These are phyloP conservation scores for Phalaenopsis aphrodite DNA, from an alignment of 106 monocot species.

Conservation along the genomic window DNA sequence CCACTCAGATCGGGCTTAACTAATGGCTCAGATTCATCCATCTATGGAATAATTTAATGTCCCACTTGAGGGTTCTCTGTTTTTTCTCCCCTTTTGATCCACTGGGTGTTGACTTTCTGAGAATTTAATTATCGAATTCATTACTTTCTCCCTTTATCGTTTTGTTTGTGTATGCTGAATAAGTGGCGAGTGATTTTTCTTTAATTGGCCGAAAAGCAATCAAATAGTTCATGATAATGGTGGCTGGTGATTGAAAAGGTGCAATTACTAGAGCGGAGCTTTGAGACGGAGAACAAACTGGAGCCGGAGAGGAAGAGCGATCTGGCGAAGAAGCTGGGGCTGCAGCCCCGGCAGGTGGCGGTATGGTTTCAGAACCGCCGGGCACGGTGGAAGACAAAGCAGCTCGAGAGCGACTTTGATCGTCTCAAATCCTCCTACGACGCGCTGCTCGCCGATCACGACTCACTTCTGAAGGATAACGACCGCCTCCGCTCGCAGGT, in stretches of 20 bases:
- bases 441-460: constrained; percentile 49
- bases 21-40: not conserved
- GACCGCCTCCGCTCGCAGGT: constrained; percentile 30
- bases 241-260: constrained; percentile 29
- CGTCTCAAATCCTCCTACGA: constrained; percentile 66
- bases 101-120: no score
- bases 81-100: not conserved
- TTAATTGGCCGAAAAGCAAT: not conserved
- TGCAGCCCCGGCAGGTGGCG: constrained; percentile 78
- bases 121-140: no score
- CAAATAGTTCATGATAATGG: not conserved
- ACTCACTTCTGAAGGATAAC: constrained; percentile 53
- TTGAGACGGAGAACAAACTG: constrained; percentile 82
- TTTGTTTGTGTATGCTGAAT: no score
- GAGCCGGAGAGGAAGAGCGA: constrained; percentile 87
- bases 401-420: constrained; percentile 69
- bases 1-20: not conserved
- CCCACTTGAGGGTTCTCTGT: not conserved
- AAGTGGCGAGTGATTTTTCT: not conserved
- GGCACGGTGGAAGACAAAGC: constrained; percentile 68
- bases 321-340: constrained; percentile 68
- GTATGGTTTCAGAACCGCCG: constrained; percentile 75
- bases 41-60: not conserved
- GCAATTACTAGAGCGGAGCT: constrained; percentile 66
- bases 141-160: no score